Percentiles rank a stretch among this genome's conserved stretches.
These are phyloP conservation scores for Phoenix dactylifera DNA, from an alignment of 176 grass and related monocot species.

Conservation along the genomic window DNA sequence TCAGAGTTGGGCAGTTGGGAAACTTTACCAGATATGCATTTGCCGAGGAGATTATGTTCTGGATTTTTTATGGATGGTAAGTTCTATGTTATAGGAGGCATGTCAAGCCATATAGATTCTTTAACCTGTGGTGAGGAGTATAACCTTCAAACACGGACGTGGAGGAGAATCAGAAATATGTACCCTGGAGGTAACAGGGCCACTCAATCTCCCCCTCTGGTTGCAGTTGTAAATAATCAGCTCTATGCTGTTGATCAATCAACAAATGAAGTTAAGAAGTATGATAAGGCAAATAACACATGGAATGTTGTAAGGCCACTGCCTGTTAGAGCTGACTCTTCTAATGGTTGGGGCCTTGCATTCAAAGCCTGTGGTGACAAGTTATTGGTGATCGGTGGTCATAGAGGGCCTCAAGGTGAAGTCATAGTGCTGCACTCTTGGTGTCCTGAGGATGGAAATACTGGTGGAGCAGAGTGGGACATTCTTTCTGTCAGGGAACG, in stretches of 20 bases:
- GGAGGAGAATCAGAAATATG: slow-evolving; percentile 75
- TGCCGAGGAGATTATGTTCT: slow-evolving; percentile 56
- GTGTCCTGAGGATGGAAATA: slow-evolving; percentile 48
- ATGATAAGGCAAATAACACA: slow-evolving; percentile 70
- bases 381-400: slow-evolving; percentile 65
- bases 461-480: slow-evolving; percentile 55
- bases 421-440: slow-evolving; percentile 77
- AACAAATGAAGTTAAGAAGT: slow-evolving; percentile 77
- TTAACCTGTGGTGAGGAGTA: slow-evolving; percentile 89
- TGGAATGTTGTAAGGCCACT: slow-evolving; percentile 73
- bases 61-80: slow-evolving; percentile 96
- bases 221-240: slow-evolving; percentile 92
- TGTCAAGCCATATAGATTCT: slow-evolving; percentile 48
- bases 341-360: slow-evolving; percentile 80
- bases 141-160: slow-evolving; percentile 56
- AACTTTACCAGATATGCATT: slow-evolving; percentile 67
- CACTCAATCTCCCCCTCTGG: slow-evolving; percentile 69
- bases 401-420: slow-evolving; percentile 46
- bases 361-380: slow-evolving; percentile 76
- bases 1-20: slow-evolving; percentile 66
- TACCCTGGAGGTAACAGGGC: slow-evolving; percentile 62
- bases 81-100: slow-evolving; percentile 85
- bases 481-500: slow-evolving; percentile 60
- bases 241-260: slow-evolving; percentile 75
- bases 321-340: slow-evolving; percentile 78